Conservation (phyloP, 2,329 filamentous ascomycete species). For the Pleomassaria siparia region DNA sequence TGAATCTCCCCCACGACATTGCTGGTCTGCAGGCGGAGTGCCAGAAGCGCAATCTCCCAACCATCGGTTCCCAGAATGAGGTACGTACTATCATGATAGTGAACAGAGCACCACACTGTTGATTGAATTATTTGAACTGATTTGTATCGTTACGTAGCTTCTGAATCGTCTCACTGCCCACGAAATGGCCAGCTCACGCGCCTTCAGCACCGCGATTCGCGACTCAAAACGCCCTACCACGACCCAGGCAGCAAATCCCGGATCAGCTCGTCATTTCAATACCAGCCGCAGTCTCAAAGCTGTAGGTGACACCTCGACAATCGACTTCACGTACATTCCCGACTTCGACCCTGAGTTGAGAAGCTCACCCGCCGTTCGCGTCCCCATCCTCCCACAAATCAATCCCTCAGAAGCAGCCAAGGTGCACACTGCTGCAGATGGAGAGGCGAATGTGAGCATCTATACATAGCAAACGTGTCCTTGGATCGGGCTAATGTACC, state of each 20-base stretch:
- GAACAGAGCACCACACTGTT: slow-evolving; percentile 5
- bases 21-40: slow-evolving; percentile 56
- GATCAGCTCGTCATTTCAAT: slow-evolving; percentile 59
- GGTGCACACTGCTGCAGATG: slow-evolving; percentile 17
- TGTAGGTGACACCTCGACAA: slow-evolving; percentile 60
- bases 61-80: slow-evolving; percentile 52
- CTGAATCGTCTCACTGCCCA: slow-evolving; percentile 56
- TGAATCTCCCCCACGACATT: slow-evolving; percentile 54
- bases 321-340: slow-evolving; percentile 65
- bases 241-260: slow-evolving; percentile 28
- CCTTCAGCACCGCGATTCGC: slow-evolving; percentile 57
- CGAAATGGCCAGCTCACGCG: slow-evolving; percentile 54
- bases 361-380: slow-evolving; percentile 43
- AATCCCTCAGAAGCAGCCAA: slow-evolving; percentile 11
- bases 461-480: background rate
- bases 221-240: slow-evolving; percentile 48
- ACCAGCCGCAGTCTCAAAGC: slow-evolving; percentile 60
- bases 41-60: slow-evolving; percentile 51
- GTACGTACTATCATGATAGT: slow-evolving; percentile 31
- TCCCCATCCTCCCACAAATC: slow-evolving; percentile 52
- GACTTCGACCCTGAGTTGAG: slow-evolving; percentile 48
- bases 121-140: slow-evolving; percentile 6
- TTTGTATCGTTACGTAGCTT: slow-evolving; percentile 39
- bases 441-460: slow-evolving; percentile 22
- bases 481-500: background rate